Evolutionary conservation across 805 yeast genomes (phyloP).

Genomic region (Teunomyces kruisii): DNA sequence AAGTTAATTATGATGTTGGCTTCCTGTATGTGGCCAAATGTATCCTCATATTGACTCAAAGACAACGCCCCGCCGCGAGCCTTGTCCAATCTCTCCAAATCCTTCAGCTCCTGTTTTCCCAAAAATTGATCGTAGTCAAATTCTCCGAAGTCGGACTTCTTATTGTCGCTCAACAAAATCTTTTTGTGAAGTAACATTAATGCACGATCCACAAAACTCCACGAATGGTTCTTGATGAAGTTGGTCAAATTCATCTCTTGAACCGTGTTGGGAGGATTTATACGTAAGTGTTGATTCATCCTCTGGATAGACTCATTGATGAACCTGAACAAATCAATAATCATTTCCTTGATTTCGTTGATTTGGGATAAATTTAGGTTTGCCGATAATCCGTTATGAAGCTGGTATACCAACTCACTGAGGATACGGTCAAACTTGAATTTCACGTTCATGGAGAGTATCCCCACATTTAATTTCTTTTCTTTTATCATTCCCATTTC

Average conservation of each 20-base stretch:
- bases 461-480: slow-evolving; percentile 41
- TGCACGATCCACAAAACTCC: slow-evolving; percentile 58
- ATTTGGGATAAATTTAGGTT: slow-evolving; percentile 43
- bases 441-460: slow-evolving; percentile 52
- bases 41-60: slow-evolving; percentile 38
- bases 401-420: slow-evolving; percentile 51
- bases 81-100: slow-evolving; percentile 8
- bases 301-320: slow-evolving; percentile 50
- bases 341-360: slow-evolving; percentile 46
- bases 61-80: slow-evolving; percentile 28
- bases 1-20: slow-evolving; percentile 39
- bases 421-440: slow-evolving; percentile 51
- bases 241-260: slow-evolving; percentile 45
- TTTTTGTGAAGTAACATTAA: slow-evolving; percentile 43
- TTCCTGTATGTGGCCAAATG: slow-evolving; percentile 38
- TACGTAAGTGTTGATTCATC: slow-evolving; percentile 32
- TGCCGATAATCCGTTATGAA: slow-evolving; percentile 49
- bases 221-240: slow-evolving; percentile 47
- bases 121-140: slow-evolving; percentile 1
- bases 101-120: not conserved
- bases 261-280: slow-evolving; percentile 36
- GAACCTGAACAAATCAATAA: slow-evolving; percentile 48
- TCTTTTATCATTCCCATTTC: slow-evolving; percentile 25
- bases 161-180: slow-evolving; percentile 33
- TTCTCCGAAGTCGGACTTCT: not conserved